A percentile compares a stretch with the other conserved stretches of the same genome.
Evolutionary conservation across 441 rosid species (phyloP).

Genomic region (Omphalea diandra): DNA sequence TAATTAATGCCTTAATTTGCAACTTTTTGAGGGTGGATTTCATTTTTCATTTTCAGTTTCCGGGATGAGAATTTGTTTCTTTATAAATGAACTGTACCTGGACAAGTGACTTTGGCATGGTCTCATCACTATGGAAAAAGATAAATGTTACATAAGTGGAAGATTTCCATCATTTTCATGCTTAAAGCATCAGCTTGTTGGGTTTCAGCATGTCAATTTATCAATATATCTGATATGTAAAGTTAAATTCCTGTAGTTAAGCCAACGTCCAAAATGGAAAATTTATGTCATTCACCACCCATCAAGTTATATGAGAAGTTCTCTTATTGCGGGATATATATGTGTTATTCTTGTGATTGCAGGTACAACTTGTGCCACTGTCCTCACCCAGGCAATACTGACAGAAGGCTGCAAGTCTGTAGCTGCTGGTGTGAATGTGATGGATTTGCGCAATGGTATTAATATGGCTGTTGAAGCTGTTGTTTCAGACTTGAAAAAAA

Average conservation of each 20-base stretch:
- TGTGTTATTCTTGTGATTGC: conserved; percentile 29
- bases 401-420: conserved; percentile 88
- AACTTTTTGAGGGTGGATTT: background rate
- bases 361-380: conserved; percentile 98
- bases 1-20: background rate
- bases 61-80: background rate
- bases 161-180: background rate
- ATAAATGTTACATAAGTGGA: background rate
- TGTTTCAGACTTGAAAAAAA: conserved; percentile 71
- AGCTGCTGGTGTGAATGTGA: conserved; percentile 96
- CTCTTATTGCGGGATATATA: conserved; percentile 10
- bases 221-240: background rate
- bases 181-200: background rate
- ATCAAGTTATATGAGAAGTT: background rate
- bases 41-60: too few species aligned
- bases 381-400: conserved; percentile 89
- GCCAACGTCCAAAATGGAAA: background rate
- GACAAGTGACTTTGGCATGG: background rate
- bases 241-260: background rate
- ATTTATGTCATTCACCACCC: conserved; percentile 1
- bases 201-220: background rate
- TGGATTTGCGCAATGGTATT: conserved; percentile 89
- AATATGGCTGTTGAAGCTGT: conserved; percentile 79
- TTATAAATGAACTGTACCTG: background rate
- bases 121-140: background rate